Conservation (phyloP, 2,329 filamentous ascomycete genomes). For the Cercospora sojina region DNA sequence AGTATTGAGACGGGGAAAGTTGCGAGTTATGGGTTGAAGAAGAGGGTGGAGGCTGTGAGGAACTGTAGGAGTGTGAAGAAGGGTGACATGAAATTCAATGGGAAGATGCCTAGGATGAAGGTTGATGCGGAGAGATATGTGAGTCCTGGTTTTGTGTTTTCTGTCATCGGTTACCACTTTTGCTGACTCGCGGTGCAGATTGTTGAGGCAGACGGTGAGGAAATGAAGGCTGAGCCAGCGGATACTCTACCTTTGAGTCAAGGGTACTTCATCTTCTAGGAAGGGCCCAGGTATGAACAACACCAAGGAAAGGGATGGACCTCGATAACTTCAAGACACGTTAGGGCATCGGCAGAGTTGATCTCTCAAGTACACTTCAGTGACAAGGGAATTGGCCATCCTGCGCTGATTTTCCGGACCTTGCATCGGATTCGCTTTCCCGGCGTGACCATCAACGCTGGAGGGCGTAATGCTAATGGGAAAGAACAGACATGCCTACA, state of each 20-base stretch:
- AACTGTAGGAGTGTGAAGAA: constrained; percentile 75
- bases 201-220: constrained; percentile 78
- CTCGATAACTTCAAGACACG: too few relatives aligned
- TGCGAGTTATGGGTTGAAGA: constrained; percentile 70
- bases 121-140: constrained; percentile 89
- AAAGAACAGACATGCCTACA: too few relatives aligned
- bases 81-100: constrained; percentile 87
- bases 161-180: too few relatives aligned
- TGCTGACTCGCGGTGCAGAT: constrained; percentile 42
- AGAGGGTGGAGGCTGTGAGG: constrained; percentile 76
- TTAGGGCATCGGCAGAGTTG: too few relatives aligned
- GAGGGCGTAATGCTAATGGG: too few relatives aligned
- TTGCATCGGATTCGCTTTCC: too few relatives aligned
- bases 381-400: too few relatives aligned
- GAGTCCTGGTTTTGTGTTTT: constrained; percentile 34
- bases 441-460: too few relatives aligned
- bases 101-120: constrained; percentile 77
- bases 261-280: constrained; percentile 64
- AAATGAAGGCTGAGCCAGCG: constrained; percentile 72
- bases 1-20: constrained; percentile 68
- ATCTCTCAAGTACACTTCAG: too few relatives aligned
- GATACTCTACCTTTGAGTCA: constrained; percentile 72
- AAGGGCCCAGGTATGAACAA: background rate
- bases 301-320: too few relatives aligned
- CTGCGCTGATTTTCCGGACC: too few relatives aligned